Base-by-base conservation (phyloP, 1,284 basidiomycete species). In the Paramarasmius palmivorus region DNA sequence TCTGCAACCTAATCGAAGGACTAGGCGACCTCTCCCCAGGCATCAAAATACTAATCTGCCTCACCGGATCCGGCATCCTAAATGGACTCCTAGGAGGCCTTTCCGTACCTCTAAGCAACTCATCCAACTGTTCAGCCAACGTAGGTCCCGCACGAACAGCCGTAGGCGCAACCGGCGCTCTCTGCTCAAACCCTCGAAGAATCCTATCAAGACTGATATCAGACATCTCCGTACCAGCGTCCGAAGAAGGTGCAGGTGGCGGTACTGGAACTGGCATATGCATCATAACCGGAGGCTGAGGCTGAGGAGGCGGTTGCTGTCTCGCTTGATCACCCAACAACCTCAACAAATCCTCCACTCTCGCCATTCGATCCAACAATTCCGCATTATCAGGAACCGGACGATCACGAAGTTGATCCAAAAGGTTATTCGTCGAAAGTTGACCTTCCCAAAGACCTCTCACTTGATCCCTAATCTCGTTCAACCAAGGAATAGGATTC, bases 371-470 rank as follows among this genome's bases (percentile, higher is more conserved):
- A 47, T 73, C 68, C 14, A 64, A 54, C 34, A 78, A 56, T 42
- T 74, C 76, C 2, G 65, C 47, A 48, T 75, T 71, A 39, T 71
- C 68, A 19, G 42, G 46, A 32, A 60, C 53, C 32, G 65, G 67
- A n/a, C 65, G 64, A 23, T 64, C 66, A 20, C 68, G 68, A 44
- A 78, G 64, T 10, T 66, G 63, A 55, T 75, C 68, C 9, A 90
- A 70, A 42, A 82, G 70, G 35, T 77, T 73, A 50, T 84, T 83
- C 4, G 84, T 79, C 0, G 77, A 71, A 0, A 68, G 61, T 64
- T 90, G 88, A 2, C 78, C 81, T 47, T 87, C 76, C 69, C 77
- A 74, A 15, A 90, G 65, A 3, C 72, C 76, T 2, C 69, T 68
- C 2, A 83, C 67, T 60, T 83, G 78, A 12, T 78, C 75, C 46